Percentiles rank a stretch among this genome's conserved stretches.
These are phyloP conservation scores for Crucihimalaya himalaica DNA, from an alignment of 345 rosid species.

Conservation along the genomic window DNA sequence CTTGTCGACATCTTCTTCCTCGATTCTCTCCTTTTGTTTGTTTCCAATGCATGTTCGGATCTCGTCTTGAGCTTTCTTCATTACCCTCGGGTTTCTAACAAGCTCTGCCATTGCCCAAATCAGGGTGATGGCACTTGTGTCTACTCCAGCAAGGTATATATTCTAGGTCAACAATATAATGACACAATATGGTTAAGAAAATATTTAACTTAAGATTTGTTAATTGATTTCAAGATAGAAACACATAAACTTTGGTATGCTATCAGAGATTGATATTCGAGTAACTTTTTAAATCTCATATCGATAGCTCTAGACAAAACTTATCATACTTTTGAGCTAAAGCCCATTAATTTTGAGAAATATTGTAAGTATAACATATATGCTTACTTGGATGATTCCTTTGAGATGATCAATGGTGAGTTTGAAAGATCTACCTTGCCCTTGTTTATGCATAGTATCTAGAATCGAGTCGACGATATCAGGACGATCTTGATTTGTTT, in stretches of 20 bases:
- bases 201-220: not conserved
- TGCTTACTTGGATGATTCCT: constrained; percentile 24
- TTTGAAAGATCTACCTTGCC: constrained; percentile 8
- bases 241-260: not conserved
- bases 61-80: constrained; percentile 43
- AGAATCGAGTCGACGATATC: constrained; percentile 25
- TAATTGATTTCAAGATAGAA: no score
- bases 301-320: not conserved
- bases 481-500: constrained; percentile 15
- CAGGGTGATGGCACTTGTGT: constrained; percentile 18
- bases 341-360: not conserved
- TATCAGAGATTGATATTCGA: not conserved
- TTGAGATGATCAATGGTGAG: constrained; percentile 31
- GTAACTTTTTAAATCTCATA: not conserved
- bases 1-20: constrained; percentile 33
- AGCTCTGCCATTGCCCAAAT: constrained; percentile 44
- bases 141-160: constrained; percentile 16
- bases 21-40: constrained; percentile 18
- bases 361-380: not conserved
- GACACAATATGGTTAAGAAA: not conserved
- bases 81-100: constrained; percentile 37
- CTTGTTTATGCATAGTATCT: not conserved
- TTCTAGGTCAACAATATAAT: not conserved
- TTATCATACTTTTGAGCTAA: not conserved
- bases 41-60: constrained; percentile 28